A percentile compares a stretch with the other conserved stretches of the same genome.
Conservation (phyloP, 768 basidiomycete species). For the Leccinum variicolor region DNA sequence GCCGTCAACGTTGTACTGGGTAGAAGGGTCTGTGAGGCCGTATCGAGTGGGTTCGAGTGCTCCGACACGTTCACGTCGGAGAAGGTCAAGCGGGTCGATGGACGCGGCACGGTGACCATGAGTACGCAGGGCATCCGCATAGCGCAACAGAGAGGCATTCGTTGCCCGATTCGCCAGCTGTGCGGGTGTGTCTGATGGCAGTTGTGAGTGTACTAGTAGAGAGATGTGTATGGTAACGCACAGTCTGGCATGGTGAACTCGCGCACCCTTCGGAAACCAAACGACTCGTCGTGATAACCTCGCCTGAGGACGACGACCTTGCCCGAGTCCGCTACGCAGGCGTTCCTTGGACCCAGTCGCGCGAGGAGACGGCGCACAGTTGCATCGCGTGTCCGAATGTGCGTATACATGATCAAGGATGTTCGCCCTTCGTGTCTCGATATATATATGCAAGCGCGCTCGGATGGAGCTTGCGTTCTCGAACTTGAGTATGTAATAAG, state of each 20-base stretch:
- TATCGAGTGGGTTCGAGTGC: constrained; percentile 78
- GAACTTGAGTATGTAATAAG: not conserved
- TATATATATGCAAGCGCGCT: not conserved
- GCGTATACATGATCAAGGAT: constrained; percentile 14
- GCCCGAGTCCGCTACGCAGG: not conserved
- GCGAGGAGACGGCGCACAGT: constrained; percentile 10
- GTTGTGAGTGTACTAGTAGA: not conserved
- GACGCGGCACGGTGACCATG: constrained; percentile 83
- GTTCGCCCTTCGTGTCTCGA: not conserved
- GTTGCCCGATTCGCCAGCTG: constrained; percentile 65
- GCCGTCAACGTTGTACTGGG: constrained; percentile 70
- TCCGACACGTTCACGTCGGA: constrained; percentile 76
- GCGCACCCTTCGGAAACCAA: constrained; percentile 67
- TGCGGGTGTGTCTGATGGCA: constrained; percentile 49
- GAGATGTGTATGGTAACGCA: constrained; percentile 33
- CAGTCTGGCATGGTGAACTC: constrained; percentile 70
- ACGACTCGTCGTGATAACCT: constrained; percentile 74
- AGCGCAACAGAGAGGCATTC: constrained; percentile 81
- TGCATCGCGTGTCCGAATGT: constrained; percentile 11
- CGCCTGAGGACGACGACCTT: constrained; percentile 27
- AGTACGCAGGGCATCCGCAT: constrained; percentile 83
- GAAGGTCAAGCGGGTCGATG: constrained; percentile 85
- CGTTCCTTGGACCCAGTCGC: not conserved
- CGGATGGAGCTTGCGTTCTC: constrained; percentile 19
- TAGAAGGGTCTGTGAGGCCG: constrained; percentile 53